Evolutionary conservation across 306 rosid genomes (phyloP), one percentile per base, ranked within the genome.

Genomic region (Echinosophora koreensis): DNA sequence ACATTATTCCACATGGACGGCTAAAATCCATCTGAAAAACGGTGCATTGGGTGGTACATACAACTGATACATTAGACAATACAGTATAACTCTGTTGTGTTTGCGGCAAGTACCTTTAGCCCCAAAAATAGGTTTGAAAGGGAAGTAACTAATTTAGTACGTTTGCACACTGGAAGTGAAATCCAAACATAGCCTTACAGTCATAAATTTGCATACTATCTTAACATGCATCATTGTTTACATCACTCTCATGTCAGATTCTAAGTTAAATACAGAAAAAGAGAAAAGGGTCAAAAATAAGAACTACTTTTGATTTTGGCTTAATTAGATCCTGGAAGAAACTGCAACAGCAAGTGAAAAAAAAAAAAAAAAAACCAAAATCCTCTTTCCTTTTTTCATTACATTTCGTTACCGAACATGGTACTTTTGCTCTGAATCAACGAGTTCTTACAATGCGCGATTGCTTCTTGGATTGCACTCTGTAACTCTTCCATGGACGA

Each of bases 391-490:
- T 63, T 28, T 72, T 70, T 42, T 74, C 77, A 16, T 59, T 58
- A 81, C 66, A 86, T 86, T 83, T 88, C 85, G 51, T 73, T 60
- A 77, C 89, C 82, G 80, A 82, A 80, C 84, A 74, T 71, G 17
- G 74, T 22, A 22, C 22, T 32, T 63, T 80, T 77, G 86, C 66
- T 74, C 77, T 86, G 89, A 64, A 71, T 47, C 83, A 84, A 35
- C 0, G 93, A 89, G 81, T 89, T 89, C 86, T 91, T 91, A 89
- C 97, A 91, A 80, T 91, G 93, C 28, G 93, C 88, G 17, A 89
- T 91, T 22, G 97, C 97, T 17, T 93, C 90, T 84, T 89, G 97
- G 59, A 91, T 89, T 6, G 97, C 97, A 42, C 80, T 89, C 86
- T 91, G 93, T 56, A 91, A 80, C 77, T 91, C 94, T 64, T 89